phyloP scores from a whole-genome alignment of 345 rosid genomes.

The Sapria himalayana region DNA sequence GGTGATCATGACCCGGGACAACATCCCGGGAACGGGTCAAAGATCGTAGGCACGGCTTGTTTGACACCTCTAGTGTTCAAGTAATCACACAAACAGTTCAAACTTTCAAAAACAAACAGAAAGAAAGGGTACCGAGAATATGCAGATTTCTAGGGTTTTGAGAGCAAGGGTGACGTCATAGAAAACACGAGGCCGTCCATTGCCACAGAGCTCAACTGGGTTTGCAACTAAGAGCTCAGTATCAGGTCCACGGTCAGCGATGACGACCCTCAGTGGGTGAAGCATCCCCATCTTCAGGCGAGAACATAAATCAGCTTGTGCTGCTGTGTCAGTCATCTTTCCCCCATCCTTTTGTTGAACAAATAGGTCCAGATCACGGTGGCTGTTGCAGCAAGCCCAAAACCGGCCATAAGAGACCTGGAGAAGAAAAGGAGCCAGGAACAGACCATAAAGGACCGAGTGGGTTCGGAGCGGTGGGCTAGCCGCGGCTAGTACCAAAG shows the following conservation, averaged over 20 bases:
- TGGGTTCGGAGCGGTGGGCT: too few species aligned
- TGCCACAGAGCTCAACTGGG: conserved; percentile 73
- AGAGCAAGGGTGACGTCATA: conserved; percentile 57
- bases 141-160: conserved; percentile 49
- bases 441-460: too few species aligned
- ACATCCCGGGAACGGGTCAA: too few species aligned
- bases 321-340: conserved; percentile 45
- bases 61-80: too few species aligned
- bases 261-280: conserved; percentile 56
- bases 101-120: too few species aligned
- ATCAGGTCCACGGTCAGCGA: conserved; percentile 61
- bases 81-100: too few species aligned
- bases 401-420: conserved; percentile 65
- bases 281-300: conserved; percentile 59
- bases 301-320: conserved; percentile 27
- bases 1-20: too few species aligned
- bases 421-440: conserved; percentile 8
- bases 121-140: conserved; percentile 88
- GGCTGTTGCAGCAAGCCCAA: conserved; percentile 24
- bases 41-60: too few species aligned
- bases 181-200: conserved; percentile 74
- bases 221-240: conserved; percentile 66
- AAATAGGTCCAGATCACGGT: conserved; percentile 59
- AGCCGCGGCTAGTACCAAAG: too few species aligned
- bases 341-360: conserved; percentile 57